Percentiles rank a stretch among this genome's conserved stretches.
Evolutionary conservation across 2,329 filamentous ascomycete genomes (phyloP).

Genomic region (Drechslerella coelobrocha): DNA sequence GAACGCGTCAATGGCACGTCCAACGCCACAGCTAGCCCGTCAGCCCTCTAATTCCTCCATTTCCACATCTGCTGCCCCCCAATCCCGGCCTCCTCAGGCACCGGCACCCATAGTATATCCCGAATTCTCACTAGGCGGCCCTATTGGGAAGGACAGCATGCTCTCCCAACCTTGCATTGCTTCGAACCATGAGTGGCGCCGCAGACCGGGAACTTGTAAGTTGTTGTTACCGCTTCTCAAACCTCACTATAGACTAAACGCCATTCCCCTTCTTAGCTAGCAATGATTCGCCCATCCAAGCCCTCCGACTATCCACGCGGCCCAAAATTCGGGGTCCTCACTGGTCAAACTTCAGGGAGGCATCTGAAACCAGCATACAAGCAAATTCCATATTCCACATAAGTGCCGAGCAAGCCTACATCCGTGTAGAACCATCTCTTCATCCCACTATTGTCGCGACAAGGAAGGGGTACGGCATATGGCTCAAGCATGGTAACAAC

Average conservation of each 20-base stretch:
- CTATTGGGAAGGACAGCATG: slow-evolving; percentile 15
- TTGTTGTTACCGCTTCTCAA: neutral
- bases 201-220: slow-evolving; percentile 33
- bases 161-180: neutral
- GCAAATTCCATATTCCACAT: slow-evolving; percentile 5
- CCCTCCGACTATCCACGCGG: neutral
- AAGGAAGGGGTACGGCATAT: slow-evolving; percentile 24
- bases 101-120: slow-evolving; percentile 1
- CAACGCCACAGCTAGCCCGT: neutral
- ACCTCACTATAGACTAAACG: slow-evolving; percentile 2
- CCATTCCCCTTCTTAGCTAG: neutral
- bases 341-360: neutral
- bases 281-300: slow-evolving; percentile 25
- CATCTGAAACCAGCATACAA: slow-evolving; percentile 19
- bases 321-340: neutral
- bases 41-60: neutral
- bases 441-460: slow-evolving; percentile 2
- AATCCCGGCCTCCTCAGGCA: neutral
- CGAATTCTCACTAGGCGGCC: slow-evolving; percentile 6
- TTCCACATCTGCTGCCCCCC: neutral
- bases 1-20: slow-evolving; percentile 13
- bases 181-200: neutral
- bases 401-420: neutral
- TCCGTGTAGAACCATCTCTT: slow-evolving; percentile 14
- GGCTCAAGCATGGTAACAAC: slow-evolving; percentile 3